Evolutionary conservation across 495 filamentous ascomycete species (phyloP).

Genomic region (Talaromyces nanjingensis): DNA sequence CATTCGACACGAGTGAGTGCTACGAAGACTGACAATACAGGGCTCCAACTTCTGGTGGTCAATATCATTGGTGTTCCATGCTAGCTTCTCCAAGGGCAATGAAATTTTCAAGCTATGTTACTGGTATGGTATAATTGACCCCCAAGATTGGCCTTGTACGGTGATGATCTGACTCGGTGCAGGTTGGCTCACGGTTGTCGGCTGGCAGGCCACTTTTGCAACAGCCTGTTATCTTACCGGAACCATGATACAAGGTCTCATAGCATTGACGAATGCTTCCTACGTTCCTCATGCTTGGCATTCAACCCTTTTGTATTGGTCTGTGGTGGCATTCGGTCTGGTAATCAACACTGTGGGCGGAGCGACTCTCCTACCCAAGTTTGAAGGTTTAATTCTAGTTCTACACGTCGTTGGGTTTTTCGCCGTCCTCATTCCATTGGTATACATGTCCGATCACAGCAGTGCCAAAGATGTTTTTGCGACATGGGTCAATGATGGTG

Average conservation of each 20-base stretch:
- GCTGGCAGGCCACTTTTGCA: slow-evolving; percentile 16
- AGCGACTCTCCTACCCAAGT: slow-evolving; percentile 43
- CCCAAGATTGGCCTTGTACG: background rate
- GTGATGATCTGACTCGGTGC: background rate
- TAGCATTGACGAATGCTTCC: slow-evolving; percentile 23
- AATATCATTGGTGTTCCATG: slow-evolving; percentile 49
- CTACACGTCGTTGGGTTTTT: slow-evolving; percentile 58
- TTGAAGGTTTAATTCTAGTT: slow-evolving; percentile 53
- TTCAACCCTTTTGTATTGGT: slow-evolving; percentile 4
- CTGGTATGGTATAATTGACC: slow-evolving; percentile 19
- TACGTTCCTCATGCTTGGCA: slow-evolving; percentile 21
- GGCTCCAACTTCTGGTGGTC: slow-evolving; percentile 44
- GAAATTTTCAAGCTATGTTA: slow-evolving; percentile 42
- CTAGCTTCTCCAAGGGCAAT: slow-evolving; percentile 33
- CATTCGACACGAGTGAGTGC: background rate
- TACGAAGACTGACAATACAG: slow-evolving; percentile 11
- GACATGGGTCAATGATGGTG: slow-evolving; percentile 45
- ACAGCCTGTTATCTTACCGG: slow-evolving; percentile 33
- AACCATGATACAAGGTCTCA: slow-evolving; percentile 35
- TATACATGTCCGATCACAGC: slow-evolving; percentile 42
- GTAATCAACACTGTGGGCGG: slow-evolving; percentile 45
- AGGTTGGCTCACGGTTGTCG: slow-evolving; percentile 10
- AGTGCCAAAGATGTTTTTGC: slow-evolving; percentile 43
- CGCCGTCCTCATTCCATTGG: slow-evolving; percentile 52
- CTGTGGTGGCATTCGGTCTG: background rate